These are phyloP conservation scores for Cryptococcus floricola DNA, from an alignment of 1,284 basidiomycete species.

Conservation along the genomic window DNA sequence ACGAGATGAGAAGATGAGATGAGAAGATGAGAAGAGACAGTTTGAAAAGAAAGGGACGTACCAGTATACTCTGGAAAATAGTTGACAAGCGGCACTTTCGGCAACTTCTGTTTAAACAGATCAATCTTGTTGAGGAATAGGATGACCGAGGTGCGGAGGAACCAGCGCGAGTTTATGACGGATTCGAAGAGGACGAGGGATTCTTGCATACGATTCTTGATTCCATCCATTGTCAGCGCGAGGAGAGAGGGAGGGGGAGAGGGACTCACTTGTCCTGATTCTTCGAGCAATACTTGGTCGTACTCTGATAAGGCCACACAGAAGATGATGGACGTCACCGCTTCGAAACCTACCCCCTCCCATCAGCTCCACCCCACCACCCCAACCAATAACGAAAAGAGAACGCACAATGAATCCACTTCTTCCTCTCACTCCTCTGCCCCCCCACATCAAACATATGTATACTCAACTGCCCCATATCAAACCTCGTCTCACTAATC, in stretches of 20 bases:
- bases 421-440: conserved; percentile 87
- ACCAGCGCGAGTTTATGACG: conserved; percentile 76
- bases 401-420: conserved; percentile 82
- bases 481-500: conserved; percentile 78
- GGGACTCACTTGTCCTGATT: conserved; percentile 53
- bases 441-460: conserved; percentile 91
- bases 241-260: no score
- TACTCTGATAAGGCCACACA: conserved; percentile 92
- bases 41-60: no score
- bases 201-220: conserved; percentile 84
- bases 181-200: conserved; percentile 64
- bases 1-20: no score
- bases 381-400: no score
- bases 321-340: conserved; percentile 92
- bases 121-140: conserved; percentile 91
- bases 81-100: conserved; percentile 76
- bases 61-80: conserved; percentile 92
- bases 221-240: neutral
- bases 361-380: neutral
- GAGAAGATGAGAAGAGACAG: no score
- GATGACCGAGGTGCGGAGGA: conserved; percentile 49
- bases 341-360: conserved; percentile 62
- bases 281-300: conserved; percentile 81
- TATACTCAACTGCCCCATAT: conserved; percentile 53
- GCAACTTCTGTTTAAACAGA: conserved; percentile 88